Percentiles rank a stretch among this genome's conserved stretches.
These are phyloP conservation scores for Sarcodon aspratus DNA, from an alignment of 768 basidiomycete species.

Conservation along the genomic window DNA sequence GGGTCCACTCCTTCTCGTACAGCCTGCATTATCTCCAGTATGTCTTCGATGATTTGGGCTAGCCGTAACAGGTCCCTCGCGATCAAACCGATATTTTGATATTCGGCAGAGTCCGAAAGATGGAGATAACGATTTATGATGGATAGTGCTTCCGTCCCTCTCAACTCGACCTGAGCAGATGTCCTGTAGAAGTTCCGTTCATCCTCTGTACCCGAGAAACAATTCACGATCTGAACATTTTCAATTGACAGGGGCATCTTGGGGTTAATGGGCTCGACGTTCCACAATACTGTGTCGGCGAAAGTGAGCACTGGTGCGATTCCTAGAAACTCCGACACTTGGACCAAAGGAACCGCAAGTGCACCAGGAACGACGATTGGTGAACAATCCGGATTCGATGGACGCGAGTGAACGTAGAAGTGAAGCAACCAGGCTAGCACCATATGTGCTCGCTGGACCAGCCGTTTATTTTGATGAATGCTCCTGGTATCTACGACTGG, in stretches of 20 bases:
- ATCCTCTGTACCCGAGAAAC: conserved; percentile 79
- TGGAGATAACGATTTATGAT: conserved; percentile 83
- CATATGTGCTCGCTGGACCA: conserved; percentile 76
- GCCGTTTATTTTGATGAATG: conserved; percentile 38
- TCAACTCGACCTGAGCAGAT: conserved; percentile 77
- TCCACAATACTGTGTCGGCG: conserved; percentile 95
- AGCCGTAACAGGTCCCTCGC: conserved; percentile 63
- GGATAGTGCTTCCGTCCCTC: conserved; percentile 75
- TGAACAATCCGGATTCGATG: conserved; percentile 16
- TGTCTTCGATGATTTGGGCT: conserved; percentile 56
- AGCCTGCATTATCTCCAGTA: conserved; percentile 57
- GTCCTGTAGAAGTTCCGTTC: conserved; percentile 81
- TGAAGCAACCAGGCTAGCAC: conserved; percentile 84
- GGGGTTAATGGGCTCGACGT: conserved; percentile 57
- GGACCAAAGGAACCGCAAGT: conserved; percentile 66
- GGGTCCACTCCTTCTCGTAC: conserved; percentile 72
- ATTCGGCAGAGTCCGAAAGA: conserved; percentile 55
- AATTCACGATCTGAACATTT: conserved; percentile 64
- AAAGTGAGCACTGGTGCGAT: conserved; percentile 95
- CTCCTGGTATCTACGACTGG: conserved; percentile 45
- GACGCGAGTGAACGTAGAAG: conserved; percentile 82
- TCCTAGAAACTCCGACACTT: conserved; percentile 63
- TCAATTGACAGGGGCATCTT: conserved; percentile 45
- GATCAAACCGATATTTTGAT: conserved; percentile 30
- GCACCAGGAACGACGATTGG: conserved; percentile 59